These are phyloP conservation scores for Cinnamomum chago DNA, from an alignment of 164 flowering plant genomes.

Conservation along the genomic window DNA sequence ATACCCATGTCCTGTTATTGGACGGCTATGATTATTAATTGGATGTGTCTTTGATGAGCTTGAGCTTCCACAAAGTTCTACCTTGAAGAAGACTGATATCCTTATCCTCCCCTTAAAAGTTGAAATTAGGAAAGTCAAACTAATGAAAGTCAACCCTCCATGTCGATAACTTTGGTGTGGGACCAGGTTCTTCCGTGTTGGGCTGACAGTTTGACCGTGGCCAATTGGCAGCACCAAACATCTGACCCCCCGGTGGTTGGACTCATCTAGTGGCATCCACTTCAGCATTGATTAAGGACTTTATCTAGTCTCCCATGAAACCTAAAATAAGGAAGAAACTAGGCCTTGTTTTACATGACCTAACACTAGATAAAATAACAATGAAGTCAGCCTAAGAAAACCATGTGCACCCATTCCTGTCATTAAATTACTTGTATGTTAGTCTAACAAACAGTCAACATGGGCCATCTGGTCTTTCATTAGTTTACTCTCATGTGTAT, in stretches of 20 bases:
- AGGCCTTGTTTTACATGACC: constrained; percentile 5
- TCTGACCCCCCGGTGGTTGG: not conserved
- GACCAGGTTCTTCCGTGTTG: not conserved
- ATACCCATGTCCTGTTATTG: not conserved
- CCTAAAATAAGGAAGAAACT: not conserved
- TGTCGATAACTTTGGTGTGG: not conserved
- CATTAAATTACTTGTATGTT: not conserved
- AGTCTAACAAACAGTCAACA: not conserved
- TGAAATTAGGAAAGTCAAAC: not conserved
- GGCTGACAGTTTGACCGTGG: not conserved
- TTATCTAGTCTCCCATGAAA: too few species aligned
- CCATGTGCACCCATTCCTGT: constrained; percentile 4
- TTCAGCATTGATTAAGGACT: not conserved
- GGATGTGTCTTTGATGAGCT: not conserved
- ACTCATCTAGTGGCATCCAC: not conserved
- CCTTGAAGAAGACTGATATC: not conserved
- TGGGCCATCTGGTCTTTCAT: not conserved
- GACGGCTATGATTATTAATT: not conserved
- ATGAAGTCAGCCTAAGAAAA: not conserved
- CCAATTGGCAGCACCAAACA: not conserved
- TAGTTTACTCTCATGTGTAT: not conserved
- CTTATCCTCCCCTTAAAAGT: not conserved
- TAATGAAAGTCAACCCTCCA: not conserved
- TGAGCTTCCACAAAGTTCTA: not conserved
- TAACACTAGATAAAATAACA: not conserved